Base-by-base conservation (phyloP, 176 grass and related monocot genomes). In the Cenchrus fungigraminus region DNA sequence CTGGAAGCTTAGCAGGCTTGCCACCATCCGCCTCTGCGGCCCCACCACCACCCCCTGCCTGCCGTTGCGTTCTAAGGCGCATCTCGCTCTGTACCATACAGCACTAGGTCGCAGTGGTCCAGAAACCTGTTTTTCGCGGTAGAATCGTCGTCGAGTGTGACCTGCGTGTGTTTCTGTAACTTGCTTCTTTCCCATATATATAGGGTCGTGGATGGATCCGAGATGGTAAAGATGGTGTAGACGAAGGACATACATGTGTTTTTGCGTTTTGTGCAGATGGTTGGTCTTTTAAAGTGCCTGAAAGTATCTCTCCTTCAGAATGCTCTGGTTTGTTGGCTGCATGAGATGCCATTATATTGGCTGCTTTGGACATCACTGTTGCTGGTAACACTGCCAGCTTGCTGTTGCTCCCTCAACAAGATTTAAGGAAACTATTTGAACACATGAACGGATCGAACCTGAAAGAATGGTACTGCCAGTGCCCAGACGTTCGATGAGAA, bases 1-100 rank as follows among this genome's bases (percentile, higher is more conserved):
- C 90, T 94, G 1, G 95, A 97, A 88, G 88, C 83, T 10, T 97
- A 86, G 79, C 62, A 67, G 31, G 17, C 29, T 66, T 5, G 1
- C 63, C 3, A 1, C 79, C 40, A 60, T 19, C 56, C 56, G 6
- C 28, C 28, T 14, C 16, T 53, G 20, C 15, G 19, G 7, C 37
- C 0, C 16, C 71, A 19, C 32, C 20, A 16, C 68, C 8, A 49
- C 14, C 67, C 17, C 67, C 2, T 3, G 0, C 47, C 12, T 15
- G 16, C 60, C 7, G 28, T 65, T 42, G 75, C 15, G 8, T 22
- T 13, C 43, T 16, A 62, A 22, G 42, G 55, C 67, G 29, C 44
- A 15, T 28, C 83, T 50, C 46, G 17, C 22, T 74, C 8, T 83
- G 78, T 78, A 81, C 50, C 68, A 67, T 60, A 81, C 43, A 66